Conservation (phyloP, 2,329 filamentous ascomycete species). For the Venturiaceae sp. region DNA sequence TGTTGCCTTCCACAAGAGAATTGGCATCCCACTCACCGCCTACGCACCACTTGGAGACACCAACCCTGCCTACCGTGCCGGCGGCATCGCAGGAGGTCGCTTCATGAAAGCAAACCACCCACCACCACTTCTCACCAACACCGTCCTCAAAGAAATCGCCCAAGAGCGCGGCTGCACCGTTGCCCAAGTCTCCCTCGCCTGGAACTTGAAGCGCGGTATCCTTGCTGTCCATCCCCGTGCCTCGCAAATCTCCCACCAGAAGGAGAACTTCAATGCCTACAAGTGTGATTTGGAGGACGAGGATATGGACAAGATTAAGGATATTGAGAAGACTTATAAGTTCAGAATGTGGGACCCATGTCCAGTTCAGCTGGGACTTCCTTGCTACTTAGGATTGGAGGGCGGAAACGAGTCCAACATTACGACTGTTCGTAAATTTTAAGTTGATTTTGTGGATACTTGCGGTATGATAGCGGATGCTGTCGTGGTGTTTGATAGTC, state of each 20-base stretch:
- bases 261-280: slow-evolving; percentile 22
- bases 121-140: slow-evolving; percentile 41
- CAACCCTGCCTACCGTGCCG: slow-evolving; percentile 35
- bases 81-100: slow-evolving; percentile 12
- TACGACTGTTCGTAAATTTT: not conserved
- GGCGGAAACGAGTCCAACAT: not conserved
- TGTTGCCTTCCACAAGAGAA: slow-evolving; percentile 34
- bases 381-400: not conserved
- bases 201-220: slow-evolving; percentile 42
- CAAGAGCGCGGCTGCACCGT: slow-evolving; percentile 40
- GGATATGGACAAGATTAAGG: slow-evolving; percentile 47
- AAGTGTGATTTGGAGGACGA: slow-evolving; percentile 50
- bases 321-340: slow-evolving; percentile 49
- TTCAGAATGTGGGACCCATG: slow-evolving; percentile 30
- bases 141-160: slow-evolving; percentile 37
- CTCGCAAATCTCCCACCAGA: slow-evolving; percentile 28
- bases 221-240: slow-evolving; percentile 42
- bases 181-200: slow-evolving; percentile 44
- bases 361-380: not conserved
- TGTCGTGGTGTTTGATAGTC: no score
- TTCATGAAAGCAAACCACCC: slow-evolving; percentile 27
- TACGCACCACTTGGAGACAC: slow-evolving; percentile 7
- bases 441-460: no score
- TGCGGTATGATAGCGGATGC: no score
- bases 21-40: slow-evolving; percentile 3